These are phyloP conservation scores for Ophiocordyceps unilateralis DNA, from an alignment of 2,329 filamentous ascomycete genomes.

Conservation along the genomic window DNA sequence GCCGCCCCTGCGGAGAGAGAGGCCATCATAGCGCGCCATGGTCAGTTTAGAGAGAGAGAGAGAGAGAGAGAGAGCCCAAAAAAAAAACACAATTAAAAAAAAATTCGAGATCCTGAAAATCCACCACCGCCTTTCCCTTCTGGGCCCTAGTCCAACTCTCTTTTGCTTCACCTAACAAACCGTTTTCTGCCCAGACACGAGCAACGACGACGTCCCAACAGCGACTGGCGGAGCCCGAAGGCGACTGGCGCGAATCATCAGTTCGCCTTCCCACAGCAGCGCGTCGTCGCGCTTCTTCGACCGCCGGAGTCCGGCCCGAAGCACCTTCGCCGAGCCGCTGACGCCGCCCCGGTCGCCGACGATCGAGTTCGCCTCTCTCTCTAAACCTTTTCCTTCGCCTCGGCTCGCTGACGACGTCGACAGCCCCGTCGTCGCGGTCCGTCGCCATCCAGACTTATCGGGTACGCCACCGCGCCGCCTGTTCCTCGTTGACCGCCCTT, in stretches of 20 bases:
- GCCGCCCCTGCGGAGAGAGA: not conserved
- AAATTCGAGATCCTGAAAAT: too few relatives aligned
- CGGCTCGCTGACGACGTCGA: conserved; percentile 11
- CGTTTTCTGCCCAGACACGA: not conserved
- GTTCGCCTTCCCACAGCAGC: not conserved
- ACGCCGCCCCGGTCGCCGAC: conserved; percentile 13
- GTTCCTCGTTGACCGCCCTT: not conserved
- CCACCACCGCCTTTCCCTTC: not conserved
- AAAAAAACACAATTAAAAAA: not conserved
- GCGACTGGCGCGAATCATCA: conserved; percentile 1
- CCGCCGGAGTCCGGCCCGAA: not conserved
- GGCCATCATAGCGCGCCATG: not conserved
- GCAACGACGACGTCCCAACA: not conserved
- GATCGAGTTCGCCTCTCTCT: not conserved
- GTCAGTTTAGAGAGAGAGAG: not conserved
- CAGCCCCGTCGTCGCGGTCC: conserved; percentile 7
- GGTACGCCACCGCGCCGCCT: conserved; percentile 4
- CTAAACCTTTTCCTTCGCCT: conserved; percentile 2
- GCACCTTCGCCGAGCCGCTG: conserved; percentile 6
- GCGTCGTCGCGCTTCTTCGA: not conserved
- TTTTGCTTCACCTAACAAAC: not conserved
- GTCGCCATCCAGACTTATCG: conserved; percentile 2
- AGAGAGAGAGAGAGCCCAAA: not conserved
- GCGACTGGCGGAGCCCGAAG: not conserved
- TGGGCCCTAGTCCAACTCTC: not conserved